phyloP scores from a whole-genome alignment of 164 flowering plant species.

The Protea cynaroides region DNA sequence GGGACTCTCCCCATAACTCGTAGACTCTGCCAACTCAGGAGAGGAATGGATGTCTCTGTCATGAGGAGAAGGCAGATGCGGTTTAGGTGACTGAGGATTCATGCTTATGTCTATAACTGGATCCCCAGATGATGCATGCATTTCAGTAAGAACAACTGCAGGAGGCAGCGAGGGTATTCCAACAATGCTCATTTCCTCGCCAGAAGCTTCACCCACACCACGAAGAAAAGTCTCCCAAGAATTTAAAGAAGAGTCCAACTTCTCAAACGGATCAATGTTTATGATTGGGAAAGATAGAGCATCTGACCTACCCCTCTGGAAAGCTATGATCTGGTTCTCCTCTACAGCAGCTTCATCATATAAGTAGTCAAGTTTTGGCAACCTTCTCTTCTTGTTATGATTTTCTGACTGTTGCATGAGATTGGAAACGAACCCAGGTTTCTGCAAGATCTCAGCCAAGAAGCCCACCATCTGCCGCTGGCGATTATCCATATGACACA shows the following conservation, averaged over 20 bases:
- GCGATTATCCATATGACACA: conserved; percentile 35
- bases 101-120: conserved; percentile 17
- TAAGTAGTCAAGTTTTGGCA: conserved; percentile 25
- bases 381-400: conserved; percentile 51
- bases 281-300: conserved; percentile 15
- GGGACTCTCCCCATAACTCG: conserved; percentile 29
- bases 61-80: conserved; percentile 23
- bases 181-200: conserved; percentile 26
- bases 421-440: conserved; percentile 33
- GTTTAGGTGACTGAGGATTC: conserved; percentile 22
- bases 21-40: conserved; percentile 31
- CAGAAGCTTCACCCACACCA: conserved; percentile 27
- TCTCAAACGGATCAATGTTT: conserved; percentile 34
- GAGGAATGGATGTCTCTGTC: conserved; percentile 37
- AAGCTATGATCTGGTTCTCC: conserved; percentile 15
- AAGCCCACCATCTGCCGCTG: conserved; percentile 40
- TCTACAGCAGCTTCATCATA: conserved; percentile 23
- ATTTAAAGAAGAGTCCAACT: conserved; percentile 45
- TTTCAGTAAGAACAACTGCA: conserved; percentile 22
- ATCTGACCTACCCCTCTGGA: conserved; percentile 24
- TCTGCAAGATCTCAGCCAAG: conserved; percentile 37
- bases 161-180: conserved; percentile 17
- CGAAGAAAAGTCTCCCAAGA: conserved; percentile 47
- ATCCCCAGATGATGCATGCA: conserved; percentile 30
- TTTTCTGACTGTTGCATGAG: conserved; percentile 33